Evolutionary conservation across 2,329 filamentous ascomycete species (phyloP).

Genomic region (Phyllosticta ampelicida): DNA sequence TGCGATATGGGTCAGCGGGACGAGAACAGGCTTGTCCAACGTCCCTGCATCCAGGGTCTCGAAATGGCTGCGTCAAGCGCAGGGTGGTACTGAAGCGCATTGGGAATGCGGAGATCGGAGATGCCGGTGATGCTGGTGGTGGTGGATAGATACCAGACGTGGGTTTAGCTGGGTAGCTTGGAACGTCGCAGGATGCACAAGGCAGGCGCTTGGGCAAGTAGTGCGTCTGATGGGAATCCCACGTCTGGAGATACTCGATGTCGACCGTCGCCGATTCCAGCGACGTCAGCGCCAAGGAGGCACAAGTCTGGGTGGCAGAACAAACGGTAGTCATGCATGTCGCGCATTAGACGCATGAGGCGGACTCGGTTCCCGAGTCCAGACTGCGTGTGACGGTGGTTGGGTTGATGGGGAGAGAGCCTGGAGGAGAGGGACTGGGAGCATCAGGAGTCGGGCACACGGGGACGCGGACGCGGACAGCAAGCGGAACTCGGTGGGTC

Average conservation of each 20-base stretch:
- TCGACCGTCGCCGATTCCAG: background rate
- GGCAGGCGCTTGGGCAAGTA: background rate
- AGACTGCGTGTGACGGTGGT: slow-evolving; percentile 1
- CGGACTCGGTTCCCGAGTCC: slow-evolving; percentile 1
- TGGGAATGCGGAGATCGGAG: background rate
- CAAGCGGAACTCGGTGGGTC: background rate
- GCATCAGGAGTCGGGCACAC: background rate
- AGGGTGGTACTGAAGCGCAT: background rate
- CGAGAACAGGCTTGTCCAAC: background rate
- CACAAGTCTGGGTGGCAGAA: slow-evolving; percentile 5
- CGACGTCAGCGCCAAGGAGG: slow-evolving; percentile 2
- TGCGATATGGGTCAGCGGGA: background rate
- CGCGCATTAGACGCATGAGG: slow-evolving; percentile 8
- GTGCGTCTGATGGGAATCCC: no score
- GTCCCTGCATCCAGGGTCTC: slow-evolving; percentile 7
- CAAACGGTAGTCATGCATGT: slow-evolving; percentile 5
- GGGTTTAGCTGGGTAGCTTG: no score
- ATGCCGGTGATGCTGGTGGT: background rate
- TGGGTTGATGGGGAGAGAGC: background rate
- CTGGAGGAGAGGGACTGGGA: background rate
- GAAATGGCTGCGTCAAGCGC: background rate
- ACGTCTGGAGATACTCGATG: background rate
- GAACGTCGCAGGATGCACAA: background rate
- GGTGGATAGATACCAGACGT: background rate
- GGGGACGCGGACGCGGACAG: background rate